These are phyloP conservation scores for Gnaphalium uliginosum DNA, from an alignment of 129 eudicot species.

Conservation along the genomic window DNA sequence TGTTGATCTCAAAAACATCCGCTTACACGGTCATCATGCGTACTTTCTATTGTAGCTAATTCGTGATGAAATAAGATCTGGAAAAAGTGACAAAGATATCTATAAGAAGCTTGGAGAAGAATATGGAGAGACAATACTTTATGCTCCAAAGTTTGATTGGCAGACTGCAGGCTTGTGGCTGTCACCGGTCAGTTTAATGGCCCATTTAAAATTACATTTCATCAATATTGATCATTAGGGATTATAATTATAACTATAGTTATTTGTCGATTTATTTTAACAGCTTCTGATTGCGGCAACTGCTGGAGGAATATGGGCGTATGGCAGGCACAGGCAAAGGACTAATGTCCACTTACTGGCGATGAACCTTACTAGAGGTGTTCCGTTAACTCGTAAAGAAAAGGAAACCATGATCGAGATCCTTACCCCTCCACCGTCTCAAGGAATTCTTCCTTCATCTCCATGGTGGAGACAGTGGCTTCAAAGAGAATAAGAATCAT, in stretches of 20 bases:
- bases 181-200: constrained; percentile 57
- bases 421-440: constrained; percentile 74
- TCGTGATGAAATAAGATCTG: constrained; percentile 83
- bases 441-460: constrained; percentile 39
- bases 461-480: constrained; percentile 70
- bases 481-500: constrained; percentile 5
- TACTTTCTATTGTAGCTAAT: constrained; percentile 54
- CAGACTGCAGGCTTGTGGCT: constrained; percentile 97
- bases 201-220: neutral
- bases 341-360: constrained; percentile 89
- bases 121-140: constrained; percentile 88
- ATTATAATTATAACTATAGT: neutral
- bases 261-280: neutral
- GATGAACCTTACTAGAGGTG: constrained; percentile 73
- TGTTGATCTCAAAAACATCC: neutral
- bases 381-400: constrained; percentile 89
- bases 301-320: constrained; percentile 89
- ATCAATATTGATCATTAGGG: neutral
- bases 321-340: constrained; percentile 71
- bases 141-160: constrained; percentile 87
- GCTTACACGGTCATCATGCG: neutral
- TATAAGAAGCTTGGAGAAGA: constrained; percentile 83
- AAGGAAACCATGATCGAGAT: constrained; percentile 74
- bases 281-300: constrained; percentile 82
- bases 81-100: constrained; percentile 86